Evolutionary conservation across 1,284 basidiomycete species (phyloP), one percentile per base, ranked within the genome.

Genomic region (Violaceomyces palustris): DNA sequence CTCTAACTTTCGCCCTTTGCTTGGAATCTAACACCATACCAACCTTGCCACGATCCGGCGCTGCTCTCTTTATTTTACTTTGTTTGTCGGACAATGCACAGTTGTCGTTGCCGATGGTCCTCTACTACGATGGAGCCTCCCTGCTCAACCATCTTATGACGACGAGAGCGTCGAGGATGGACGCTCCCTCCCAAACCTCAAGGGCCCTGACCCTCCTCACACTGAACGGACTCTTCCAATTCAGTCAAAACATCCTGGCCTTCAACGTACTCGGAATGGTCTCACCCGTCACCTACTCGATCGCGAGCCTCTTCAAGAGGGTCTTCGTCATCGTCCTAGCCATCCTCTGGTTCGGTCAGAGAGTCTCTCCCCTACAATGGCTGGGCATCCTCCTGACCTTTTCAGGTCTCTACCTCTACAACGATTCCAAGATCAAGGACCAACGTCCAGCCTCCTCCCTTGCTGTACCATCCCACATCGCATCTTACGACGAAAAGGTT

Each of bases 291-390:
- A 98, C 94, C 1, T 99, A 99, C 77, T 92, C 88, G 35, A 97
- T 99, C 73, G 94, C 93, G 1, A 93, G 88, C 10, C 82, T 99
- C 62, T 84, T 97, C 77, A 99, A 99, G 77, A 87, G 94, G 24
- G 91, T 99, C 45, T 90, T 87, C 34, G 94, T 99, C 64, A 99
- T 99, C 67, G 91, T 90, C 75, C 85, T 97, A 59, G 93, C 94
- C 23, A 90, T 99, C 71, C 77, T 92, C 39, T 99, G 93, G 93
- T 98, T 97, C 77, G 84, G 81, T 45, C 93, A 98, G 76, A 73
- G 78, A 15, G 84, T 98, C 3, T 86, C 92, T 54, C 80, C 80
- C 5, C 69, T 96, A 9, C 94, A 98, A 75, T 61, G 78, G 31
- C 65, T 84, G 45, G 94, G 94, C 15, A 99, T 99, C 69, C 77